Percentiles rank a stretch among this genome's conserved stretches.
Evolutionary conservation across 2,329 filamentous ascomycete species (phyloP).

Genomic region (Exophiala lecanii-corni): DNA sequence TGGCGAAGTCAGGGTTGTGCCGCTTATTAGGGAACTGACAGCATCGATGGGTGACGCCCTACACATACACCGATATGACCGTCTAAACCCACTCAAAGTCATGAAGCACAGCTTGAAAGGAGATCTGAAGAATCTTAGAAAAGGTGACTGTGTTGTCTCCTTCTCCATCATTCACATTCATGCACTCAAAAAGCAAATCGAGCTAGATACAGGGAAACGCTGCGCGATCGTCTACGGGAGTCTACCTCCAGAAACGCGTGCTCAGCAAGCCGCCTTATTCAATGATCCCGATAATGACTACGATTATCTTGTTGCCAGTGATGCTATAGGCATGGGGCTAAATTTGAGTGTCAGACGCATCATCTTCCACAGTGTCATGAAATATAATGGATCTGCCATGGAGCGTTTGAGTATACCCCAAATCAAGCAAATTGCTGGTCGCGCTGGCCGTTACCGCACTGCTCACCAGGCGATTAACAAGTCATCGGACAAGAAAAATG

Average conservation of each 20-base stretch:
- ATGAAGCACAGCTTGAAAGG: slow-evolving; percentile 60
- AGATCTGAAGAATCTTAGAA: slow-evolving; percentile 63
- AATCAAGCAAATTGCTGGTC: slow-evolving; percentile 90
- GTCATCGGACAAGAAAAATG: slow-evolving; percentile 5
- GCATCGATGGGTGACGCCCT: slow-evolving; percentile 76
- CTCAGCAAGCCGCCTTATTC: slow-evolving; percentile 85
- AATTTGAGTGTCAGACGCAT: slow-evolving; percentile 87
- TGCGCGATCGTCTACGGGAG: slow-evolving; percentile 92
- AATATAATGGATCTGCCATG: slow-evolving; percentile 60
- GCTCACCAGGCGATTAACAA: slow-evolving; percentile 51
- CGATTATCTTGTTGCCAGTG: slow-evolving; percentile 87
- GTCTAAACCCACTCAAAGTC: slow-evolving; percentile 71
- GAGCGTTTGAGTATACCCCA: slow-evolving; percentile 66
- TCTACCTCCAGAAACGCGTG: slow-evolving; percentile 85
- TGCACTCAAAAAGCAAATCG: slow-evolving; percentile 70
- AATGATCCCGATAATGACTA: slow-evolving; percentile 96
- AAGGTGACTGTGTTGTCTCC: slow-evolving; percentile 84
- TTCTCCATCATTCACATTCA: slow-evolving; percentile 84
- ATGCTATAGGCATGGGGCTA: slow-evolving; percentile 95
- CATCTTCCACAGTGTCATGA: slow-evolving; percentile 74
- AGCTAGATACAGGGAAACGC: slow-evolving; percentile 67
- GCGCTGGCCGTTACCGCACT: slow-evolving; percentile 80
- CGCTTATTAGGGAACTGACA: slow-evolving; percentile 72
- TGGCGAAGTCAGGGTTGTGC: slow-evolving; percentile 78
- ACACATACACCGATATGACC: slow-evolving; percentile 74